These are phyloP conservation scores for Leucosporidium creatinivorum DNA, from an alignment of 768 basidiomycete species.

Conservation along the genomic window DNA sequence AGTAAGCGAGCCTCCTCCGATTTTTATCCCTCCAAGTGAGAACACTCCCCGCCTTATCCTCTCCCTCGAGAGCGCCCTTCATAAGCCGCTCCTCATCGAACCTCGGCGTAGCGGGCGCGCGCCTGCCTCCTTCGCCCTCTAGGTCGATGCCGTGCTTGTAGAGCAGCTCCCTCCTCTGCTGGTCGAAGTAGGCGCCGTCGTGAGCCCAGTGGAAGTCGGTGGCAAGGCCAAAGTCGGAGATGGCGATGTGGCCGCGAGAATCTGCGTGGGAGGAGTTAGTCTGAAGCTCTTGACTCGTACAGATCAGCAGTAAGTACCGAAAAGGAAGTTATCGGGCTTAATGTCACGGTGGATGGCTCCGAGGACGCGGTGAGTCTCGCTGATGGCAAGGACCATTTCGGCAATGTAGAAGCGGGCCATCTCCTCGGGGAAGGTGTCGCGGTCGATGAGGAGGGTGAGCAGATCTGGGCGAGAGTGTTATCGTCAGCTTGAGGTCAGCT, in stretches of 20 bases:
- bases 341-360: conserved; percentile 92
- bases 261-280: conserved; percentile 41
- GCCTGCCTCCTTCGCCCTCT: conserved; percentile 65
- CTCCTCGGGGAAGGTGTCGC: conserved; percentile 40
- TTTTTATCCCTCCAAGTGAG: conserved; percentile 96
- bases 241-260: conserved; percentile 82
- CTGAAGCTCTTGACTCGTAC: too few species aligned
- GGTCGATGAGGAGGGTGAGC: conserved; percentile 62
- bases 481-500: too few species aligned
- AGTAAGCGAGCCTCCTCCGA: conserved; percentile 66
- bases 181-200: conserved; percentile 73
- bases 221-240: conserved; percentile 94
- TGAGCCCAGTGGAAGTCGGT: conserved; percentile 95
- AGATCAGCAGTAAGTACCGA: conserved; percentile 40
- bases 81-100: conserved; percentile 62
- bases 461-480: neutral
- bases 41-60: conserved; percentile 46
- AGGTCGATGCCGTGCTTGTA: conserved; percentile 93
- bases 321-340: conserved; percentile 67
- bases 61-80: conserved; percentile 56
- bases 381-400: conserved; percentile 86
- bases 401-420: conserved; percentile 52
- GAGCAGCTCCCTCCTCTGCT: conserved; percentile 77
- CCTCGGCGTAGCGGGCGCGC: neutral
- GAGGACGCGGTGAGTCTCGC: conserved; percentile 74